Conservation (phyloP, 805 yeast genomes). For the Millerago galiae region DNA sequence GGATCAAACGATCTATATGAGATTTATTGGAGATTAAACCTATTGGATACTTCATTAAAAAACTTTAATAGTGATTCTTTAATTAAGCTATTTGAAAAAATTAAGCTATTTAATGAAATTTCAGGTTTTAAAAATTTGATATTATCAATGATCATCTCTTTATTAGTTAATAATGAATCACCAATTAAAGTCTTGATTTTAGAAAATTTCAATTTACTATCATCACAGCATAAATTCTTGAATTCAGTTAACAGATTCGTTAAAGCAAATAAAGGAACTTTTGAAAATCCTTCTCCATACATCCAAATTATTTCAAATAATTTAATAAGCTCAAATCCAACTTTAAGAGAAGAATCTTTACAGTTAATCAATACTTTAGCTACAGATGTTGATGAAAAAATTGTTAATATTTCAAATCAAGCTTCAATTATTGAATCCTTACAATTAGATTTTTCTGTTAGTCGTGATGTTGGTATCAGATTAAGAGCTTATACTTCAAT, state of each 20-base stretch:
- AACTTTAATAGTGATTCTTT: constrained; percentile 19
- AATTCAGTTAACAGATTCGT: constrained; percentile 15
- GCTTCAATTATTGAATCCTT: constrained; percentile 61
- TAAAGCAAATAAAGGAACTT: constrained; percentile 1
- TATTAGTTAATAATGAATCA: constrained; percentile 7
- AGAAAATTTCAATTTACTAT: constrained; percentile 15
- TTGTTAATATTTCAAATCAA: constrained; percentile 39
- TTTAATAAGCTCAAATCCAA: constrained; percentile 43
- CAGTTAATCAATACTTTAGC: constrained; percentile 33
- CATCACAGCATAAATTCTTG: constrained; percentile 15
- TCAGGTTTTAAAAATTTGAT: constrained; percentile 13
- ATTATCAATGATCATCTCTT: constrained; percentile 12
- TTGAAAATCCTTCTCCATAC: constrained; percentile 8
- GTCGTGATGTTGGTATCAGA: constrained; percentile 70
- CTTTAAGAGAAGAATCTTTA: constrained; percentile 45
- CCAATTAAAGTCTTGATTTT: constrained; percentile 4
- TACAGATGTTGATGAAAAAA: constrained; percentile 22
- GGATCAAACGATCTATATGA: constrained; percentile 26
- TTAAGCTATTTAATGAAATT: not conserved
- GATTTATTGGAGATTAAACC: constrained; percentile 45
- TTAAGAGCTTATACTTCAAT: constrained; percentile 52
- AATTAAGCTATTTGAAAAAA: constrained; percentile 1
- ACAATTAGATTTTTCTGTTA: constrained; percentile 61
- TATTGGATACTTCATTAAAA: constrained; percentile 32
- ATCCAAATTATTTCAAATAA: constrained; percentile 28